Conservation (phyloP, 805 yeast genomes). For the Candida fluviatilis region DNA sequence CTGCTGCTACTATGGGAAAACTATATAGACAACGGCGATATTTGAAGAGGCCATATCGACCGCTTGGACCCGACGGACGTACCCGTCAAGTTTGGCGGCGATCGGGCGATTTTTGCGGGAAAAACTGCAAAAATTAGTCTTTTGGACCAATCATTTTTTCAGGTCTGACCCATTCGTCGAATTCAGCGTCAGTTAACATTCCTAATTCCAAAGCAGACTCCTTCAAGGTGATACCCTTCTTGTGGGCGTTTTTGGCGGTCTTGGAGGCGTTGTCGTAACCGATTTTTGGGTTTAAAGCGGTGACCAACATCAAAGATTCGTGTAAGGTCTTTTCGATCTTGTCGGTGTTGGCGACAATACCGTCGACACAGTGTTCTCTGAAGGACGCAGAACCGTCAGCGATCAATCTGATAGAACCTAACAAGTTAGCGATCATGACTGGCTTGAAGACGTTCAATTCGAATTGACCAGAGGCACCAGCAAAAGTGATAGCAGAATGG, state of each 20-base stretch:
- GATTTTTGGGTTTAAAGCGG: conserved; percentile 97
- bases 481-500: conserved; percentile 90
- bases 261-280: conserved; percentile 97
- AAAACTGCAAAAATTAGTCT: conserved; percentile 18
- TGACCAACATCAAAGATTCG: conserved; percentile 96
- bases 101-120: neutral
- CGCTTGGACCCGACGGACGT: neutral
- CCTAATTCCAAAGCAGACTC: conserved; percentile 91
- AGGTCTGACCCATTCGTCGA: conserved; percentile 95
- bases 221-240: conserved; percentile 93
- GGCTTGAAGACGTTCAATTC: conserved; percentile 99
- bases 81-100: neutral
- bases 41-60: neutral
- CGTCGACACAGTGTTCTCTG: conserved; percentile 93
- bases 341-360: conserved; percentile 82
- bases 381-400: conserved; percentile 89
- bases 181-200: conserved; percentile 78
- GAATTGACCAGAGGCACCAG: conserved; percentile 98
- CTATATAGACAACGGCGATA: neutral
- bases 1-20: neutral
- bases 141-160: conserved; percentile 98
- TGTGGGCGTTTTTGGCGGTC: conserved; percentile 98
- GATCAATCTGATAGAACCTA: conserved; percentile 80
- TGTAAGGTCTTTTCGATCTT: conserved; percentile 84
- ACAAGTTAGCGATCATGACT: conserved; percentile 84